Percentiles rank a stretch among this genome's conserved stretches.
Conservation (phyloP, 306 rosid species). For the Alnus rubra region DNA sequence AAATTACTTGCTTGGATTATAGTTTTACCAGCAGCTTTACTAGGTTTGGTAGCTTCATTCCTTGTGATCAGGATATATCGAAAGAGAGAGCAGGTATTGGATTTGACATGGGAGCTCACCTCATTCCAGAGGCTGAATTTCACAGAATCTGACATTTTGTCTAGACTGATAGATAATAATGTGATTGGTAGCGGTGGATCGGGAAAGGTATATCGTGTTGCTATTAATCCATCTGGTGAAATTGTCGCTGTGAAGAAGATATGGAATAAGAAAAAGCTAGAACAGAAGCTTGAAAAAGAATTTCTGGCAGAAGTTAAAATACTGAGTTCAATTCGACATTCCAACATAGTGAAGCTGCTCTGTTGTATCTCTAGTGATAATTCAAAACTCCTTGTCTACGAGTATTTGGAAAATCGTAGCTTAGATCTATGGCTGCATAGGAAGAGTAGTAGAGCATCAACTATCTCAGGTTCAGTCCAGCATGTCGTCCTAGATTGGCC, state of each 20-base stretch:
- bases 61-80: too few relatives aligned
- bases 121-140: too few relatives aligned
- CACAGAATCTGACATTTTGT: too few relatives aligned
- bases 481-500: constrained; percentile 48
- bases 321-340: constrained; percentile 66
- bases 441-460: constrained; percentile 32
- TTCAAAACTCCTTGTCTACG: constrained; percentile 76
- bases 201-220: constrained; percentile 10
- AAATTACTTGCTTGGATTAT: too few relatives aligned
- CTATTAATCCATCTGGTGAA: constrained; percentile 27
- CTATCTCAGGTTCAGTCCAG: constrained; percentile 29
- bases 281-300: constrained; percentile 66
- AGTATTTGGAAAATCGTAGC: constrained; percentile 66
- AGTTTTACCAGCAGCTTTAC: too few relatives aligned
- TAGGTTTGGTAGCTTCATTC: too few relatives aligned
- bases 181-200: too few relatives aligned
- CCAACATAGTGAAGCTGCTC: constrained; percentile 69
- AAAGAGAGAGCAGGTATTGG: too few relatives aligned
- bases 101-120: too few relatives aligned
- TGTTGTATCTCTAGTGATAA: constrained; percentile 64
- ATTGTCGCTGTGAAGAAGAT: constrained; percentile 71
- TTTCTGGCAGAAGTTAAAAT: constrained; percentile 67
- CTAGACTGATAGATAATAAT: too few relatives aligned
- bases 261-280: constrained; percentile 59
- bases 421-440: constrained; percentile 65